Evolutionary conservation across 257 asterid genomes (phyloP).

Genomic region (Handroanthus guayacan): DNA sequence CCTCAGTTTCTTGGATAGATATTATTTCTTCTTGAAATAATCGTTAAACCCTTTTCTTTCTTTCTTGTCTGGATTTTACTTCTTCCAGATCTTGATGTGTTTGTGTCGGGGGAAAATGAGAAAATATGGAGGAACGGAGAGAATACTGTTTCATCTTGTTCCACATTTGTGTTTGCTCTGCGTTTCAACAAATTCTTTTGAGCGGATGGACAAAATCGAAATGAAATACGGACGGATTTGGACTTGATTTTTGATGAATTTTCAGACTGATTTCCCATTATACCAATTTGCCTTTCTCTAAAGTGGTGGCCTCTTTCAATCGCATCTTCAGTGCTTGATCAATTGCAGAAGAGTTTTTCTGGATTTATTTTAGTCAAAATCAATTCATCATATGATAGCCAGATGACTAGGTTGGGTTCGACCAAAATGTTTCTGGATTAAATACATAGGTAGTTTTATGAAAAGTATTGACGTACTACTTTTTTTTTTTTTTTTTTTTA

Average conservation of each 20-base stretch:
- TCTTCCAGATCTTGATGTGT: conserved; percentile 2
- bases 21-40: background rate
- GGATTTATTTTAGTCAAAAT: no score
- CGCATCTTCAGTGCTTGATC: no score
- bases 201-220: background rate
- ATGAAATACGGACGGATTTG: background rate
- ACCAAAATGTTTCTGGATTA: no score
- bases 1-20: conserved; percentile 6
- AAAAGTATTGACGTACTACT: no score
- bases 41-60: background rate
- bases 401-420: no score
- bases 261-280: no score
- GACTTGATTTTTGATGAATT: background rate
- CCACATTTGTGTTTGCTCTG: background rate
- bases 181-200: background rate
- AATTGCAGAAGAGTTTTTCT: no score
- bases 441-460: no score
- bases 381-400: no score
- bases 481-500: no score
- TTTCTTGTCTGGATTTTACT: background rate
- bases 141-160: background rate
- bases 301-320: no score
- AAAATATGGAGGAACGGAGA: background rate
- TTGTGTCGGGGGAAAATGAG: background rate
- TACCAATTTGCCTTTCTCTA: no score